Percentiles rank a stretch among this genome's conserved stretches.
phyloP scores from a whole-genome alignment of 768 basidiomycete species.

The Naganishia randhawae region DNA sequence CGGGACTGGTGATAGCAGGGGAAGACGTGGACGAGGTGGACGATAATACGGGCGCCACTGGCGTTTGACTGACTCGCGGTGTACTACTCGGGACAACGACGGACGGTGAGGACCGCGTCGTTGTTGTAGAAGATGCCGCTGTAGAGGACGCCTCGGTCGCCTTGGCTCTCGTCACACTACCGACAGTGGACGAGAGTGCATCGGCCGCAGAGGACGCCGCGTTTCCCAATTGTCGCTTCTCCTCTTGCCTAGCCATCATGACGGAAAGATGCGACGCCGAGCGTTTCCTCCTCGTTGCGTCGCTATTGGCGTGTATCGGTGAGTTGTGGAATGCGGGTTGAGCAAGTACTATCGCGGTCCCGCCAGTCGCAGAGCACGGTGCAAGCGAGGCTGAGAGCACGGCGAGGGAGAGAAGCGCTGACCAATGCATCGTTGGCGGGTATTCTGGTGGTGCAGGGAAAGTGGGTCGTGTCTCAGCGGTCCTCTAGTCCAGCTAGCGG shows the following conservation, averaged over 20 bases:
- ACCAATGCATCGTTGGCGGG: conserved; percentile 7
- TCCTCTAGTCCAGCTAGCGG: conserved; percentile 19
- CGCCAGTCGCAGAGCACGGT: background rate
- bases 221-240: background rate
- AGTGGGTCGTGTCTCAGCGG: background rate
- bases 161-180: background rate
- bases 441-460: background rate
- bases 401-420: background rate
- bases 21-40: background rate
- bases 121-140: background rate
- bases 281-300: background rate
- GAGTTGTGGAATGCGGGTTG: background rate
- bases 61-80: background rate
- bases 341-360: background rate
- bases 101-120: background rate
- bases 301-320: background rate
- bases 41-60: background rate
- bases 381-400: conserved; percentile 9
- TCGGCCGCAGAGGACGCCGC: background rate
- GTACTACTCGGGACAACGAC: background rate
- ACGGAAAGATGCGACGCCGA: background rate
- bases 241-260: background rate
- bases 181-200: background rate
- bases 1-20: too few species aligned
- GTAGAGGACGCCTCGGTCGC: background rate